Base-by-base conservation (phyloP, 495 filamentous ascomycete genomes). In the Xylaria longipes region DNA sequence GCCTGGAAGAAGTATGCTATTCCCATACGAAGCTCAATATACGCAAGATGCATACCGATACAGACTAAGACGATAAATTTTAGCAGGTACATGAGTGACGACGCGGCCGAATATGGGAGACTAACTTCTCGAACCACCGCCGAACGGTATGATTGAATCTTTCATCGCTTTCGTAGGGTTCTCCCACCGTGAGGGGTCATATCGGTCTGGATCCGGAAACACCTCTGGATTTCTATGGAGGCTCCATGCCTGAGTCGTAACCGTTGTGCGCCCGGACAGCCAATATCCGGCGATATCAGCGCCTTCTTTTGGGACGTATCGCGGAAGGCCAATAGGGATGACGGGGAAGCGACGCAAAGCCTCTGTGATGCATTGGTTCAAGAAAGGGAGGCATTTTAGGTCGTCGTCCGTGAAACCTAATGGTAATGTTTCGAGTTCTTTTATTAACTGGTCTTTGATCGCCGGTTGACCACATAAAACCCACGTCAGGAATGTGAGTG, bases 301-400 rank as follows among this genome's bases (percentile, higher is more conserved):
- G 31, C 82, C 82, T 7, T 70, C 75, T 2, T 48, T 50, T 15
- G 72, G 72, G 29, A 72, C 68, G 8, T 45, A 17, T 9, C 89
- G 82, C n/a, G 80, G 80, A 29, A 87, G 75, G 0, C 75, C 84
- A 7, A 76, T 75, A 0, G 86, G 82, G 0, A 86, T 84, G 5
- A 85, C 84, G 1, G 85, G 82, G 67, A 89, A 82, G 22, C 90
- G 78, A 0, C 89, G 84, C 33, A 91, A 75, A 0, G 87, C 78
- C 72, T 91, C 88, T 15, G 81, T 79, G 71, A 87, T 86, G 41
- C 80, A 75, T 17, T 80, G 82, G 67, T 84, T 83, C 11, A 87
- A 66, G 66, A 82, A 86, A 6, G 84, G 82, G 6, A 89, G 73
- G 5, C 71, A 35, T 57, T 81, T 80, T 0, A 84, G 60, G 27